Evolutionary conservation across 2,329 filamentous ascomycete genomes (phyloP).

Genomic region (Metarhizium brunneum): DNA sequence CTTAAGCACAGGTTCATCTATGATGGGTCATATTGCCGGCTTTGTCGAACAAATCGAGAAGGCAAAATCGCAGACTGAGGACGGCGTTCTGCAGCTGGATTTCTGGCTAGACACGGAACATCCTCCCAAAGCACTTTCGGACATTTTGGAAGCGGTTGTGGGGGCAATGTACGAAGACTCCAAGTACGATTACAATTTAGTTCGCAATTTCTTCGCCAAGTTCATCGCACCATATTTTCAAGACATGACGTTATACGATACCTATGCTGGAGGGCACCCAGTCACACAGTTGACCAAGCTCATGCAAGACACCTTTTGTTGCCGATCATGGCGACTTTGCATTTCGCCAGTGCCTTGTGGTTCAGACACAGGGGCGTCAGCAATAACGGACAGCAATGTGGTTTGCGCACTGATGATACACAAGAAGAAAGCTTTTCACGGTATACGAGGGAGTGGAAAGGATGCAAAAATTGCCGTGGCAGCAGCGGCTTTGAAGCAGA

Average conservation of each 20-base stretch:
- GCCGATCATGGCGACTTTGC: slow-evolving; percentile 47
- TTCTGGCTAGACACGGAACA: slow-evolving; percentile 59
- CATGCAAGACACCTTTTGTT: slow-evolving; percentile 57
- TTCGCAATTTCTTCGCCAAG: slow-evolving; percentile 67
- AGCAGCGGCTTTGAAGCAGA: slow-evolving; percentile 41
- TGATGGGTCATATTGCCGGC: slow-evolving; percentile 35
- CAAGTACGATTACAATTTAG: slow-evolving; percentile 62
- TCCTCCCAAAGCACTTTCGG: slow-evolving; percentile 68
- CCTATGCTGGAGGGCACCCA: slow-evolving; percentile 78
- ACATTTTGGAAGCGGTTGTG: slow-evolving; percentile 81
- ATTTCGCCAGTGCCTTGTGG: slow-evolving; percentile 31
- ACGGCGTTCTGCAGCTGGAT: slow-evolving; percentile 33
- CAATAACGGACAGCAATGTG: slow-evolving; percentile 40
- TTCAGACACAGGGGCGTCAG: slow-evolving; percentile 31
- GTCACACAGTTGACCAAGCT: slow-evolving; percentile 61
- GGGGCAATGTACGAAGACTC: slow-evolving; percentile 91
- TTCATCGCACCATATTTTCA: slow-evolving; percentile 71
- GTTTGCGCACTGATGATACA: slow-evolving; percentile 72
- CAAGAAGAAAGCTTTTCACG: slow-evolving; percentile 53
- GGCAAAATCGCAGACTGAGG: slow-evolving; percentile 22
- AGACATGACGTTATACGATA: slow-evolving; percentile 82
- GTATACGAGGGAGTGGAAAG: slow-evolving; percentile 51
- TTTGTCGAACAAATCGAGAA: slow-evolving; percentile 51
- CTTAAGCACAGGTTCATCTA: slow-evolving; percentile 36
- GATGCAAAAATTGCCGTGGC: slow-evolving; percentile 66